These are phyloP conservation scores for Reticulascus tulasneorum DNA, from an alignment of 2,329 filamentous ascomycete species.

Conservation along the genomic window DNA sequence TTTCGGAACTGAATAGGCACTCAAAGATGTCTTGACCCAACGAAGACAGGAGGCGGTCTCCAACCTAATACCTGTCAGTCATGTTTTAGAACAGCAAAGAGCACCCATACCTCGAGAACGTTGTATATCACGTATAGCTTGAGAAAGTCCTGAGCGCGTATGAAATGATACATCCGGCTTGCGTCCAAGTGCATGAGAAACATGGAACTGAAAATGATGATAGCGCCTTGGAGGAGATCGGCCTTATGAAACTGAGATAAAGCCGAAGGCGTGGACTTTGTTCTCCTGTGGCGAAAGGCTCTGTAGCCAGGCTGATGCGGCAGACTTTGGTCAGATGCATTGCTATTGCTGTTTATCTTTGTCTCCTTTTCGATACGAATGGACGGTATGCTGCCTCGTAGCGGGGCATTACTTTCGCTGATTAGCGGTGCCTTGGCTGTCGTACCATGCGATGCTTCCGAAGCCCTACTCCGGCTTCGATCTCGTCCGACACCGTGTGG, in stretches of 20 bases:
- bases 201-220: conserved; percentile 82
- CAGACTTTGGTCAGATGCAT: conserved; percentile 7
- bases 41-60: conserved; percentile 83
- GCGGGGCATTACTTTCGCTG: too few relatives aligned
- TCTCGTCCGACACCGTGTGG: too few relatives aligned
- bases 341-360: conserved; percentile 7
- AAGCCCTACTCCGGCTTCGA: too few relatives aligned
- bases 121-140: conserved; percentile 99
- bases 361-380: conserved; percentile 5
- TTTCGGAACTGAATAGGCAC: conserved; percentile 90
- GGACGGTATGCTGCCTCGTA: neutral
- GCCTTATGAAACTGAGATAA: conserved; percentile 89
- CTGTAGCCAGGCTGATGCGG: conserved; percentile 14
- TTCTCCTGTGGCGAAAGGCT: conserved; percentile 62
- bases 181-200: conserved; percentile 90
- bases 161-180: conserved; percentile 96
- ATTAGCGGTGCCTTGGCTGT: too few relatives aligned
- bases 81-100: neutral
- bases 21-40: conserved; percentile 95
- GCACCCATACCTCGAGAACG: conserved; percentile 68
- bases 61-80: conserved; percentile 44
- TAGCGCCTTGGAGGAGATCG: conserved; percentile 82
- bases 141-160: conserved; percentile 92
- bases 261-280: conserved; percentile 79
- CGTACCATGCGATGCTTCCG: too few relatives aligned